Evolutionary conservation across 169 alveolate genomes (phyloP).

Genomic region (Perkinsus chesapeaki): DNA sequence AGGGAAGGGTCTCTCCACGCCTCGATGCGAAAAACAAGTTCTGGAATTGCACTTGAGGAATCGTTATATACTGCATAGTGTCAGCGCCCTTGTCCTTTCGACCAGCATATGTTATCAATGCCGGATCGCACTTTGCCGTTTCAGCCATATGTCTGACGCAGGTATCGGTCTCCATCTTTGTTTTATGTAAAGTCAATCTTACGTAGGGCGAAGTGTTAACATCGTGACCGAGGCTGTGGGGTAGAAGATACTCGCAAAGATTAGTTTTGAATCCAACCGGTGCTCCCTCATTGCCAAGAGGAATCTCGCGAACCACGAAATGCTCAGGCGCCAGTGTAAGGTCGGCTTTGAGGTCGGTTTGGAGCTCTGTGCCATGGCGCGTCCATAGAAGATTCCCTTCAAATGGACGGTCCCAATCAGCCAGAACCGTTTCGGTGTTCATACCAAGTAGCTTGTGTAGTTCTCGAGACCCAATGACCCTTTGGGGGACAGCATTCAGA

Average conservation of each 20-base stretch:
- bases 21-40: not conserved
- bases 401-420: not conserved
- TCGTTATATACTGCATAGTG: not conserved
- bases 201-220: not conserved
- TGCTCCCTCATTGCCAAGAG: not conserved
- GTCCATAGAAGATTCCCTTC: not conserved
- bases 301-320: not conserved
- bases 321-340: not conserved
- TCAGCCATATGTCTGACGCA: not conserved
- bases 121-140: not conserved
- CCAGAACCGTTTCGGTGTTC: not conserved
- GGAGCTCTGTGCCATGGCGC: not conserved
- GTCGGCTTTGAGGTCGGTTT: not conserved
- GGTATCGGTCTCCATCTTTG: not conserved
- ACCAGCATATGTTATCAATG: not conserved
- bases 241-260: not conserved
- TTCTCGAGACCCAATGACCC: not conserved
- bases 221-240: not conserved
- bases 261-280: not conserved
- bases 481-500: not conserved
- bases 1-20: not conserved
- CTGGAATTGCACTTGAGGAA: not conserved
- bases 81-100: slow-evolving; percentile 1
- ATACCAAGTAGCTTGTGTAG: not conserved
- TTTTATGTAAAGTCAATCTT: not conserved